Conservation (phyloP, 2,329 filamentous ascomycete genomes). For the Lanzia echinophila region DNA sequence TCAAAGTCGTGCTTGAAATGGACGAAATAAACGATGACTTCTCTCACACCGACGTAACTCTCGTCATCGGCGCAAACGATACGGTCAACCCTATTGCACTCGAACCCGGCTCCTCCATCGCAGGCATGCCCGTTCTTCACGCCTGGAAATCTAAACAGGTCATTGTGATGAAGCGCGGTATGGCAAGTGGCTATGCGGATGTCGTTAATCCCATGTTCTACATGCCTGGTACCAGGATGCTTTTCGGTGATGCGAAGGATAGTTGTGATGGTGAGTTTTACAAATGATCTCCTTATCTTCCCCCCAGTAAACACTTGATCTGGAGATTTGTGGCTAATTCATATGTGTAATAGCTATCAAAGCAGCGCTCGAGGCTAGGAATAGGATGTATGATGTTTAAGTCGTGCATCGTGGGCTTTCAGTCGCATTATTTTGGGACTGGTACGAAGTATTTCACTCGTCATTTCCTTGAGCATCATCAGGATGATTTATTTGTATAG, state of each 20-base stretch:
- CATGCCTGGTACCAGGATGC: constrained; percentile 83
- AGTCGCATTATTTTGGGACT: too few species aligned
- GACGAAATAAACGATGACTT: constrained; percentile 95
- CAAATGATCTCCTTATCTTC: constrained; percentile 10
- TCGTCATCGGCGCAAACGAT: constrained; percentile 89
- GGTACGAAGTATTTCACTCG: too few species aligned
- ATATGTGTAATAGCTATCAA: constrained; percentile 41
- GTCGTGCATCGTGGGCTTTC: background rate
- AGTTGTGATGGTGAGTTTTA: constrained; percentile 62
- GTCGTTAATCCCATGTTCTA: constrained; percentile 92
- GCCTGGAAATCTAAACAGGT: constrained; percentile 94
- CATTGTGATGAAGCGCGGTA: constrained; percentile 85
- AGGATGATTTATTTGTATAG: too few species aligned
- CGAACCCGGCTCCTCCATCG: constrained; percentile 76
- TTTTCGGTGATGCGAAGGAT: constrained; percentile 84
- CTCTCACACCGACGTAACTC: constrained; percentile 72
- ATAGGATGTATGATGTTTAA: constrained; percentile 23
- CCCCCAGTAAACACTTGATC: background rate
- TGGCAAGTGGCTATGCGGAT: constrained; percentile 86
- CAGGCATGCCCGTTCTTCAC: constrained; percentile 87
- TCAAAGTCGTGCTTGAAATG: constrained; percentile 46
- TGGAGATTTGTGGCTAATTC: constrained; percentile 41
- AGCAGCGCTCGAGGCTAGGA: constrained; percentile 17
- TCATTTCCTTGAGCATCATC: too few species aligned
- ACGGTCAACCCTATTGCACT: constrained; percentile 87